A percentile compares a stretch with the other conserved stretches of the same genome.
These are phyloP conservation scores for Fonsecaea monophora DNA, from an alignment of 2,329 filamentous ascomycete species.

Conservation along the genomic window DNA sequence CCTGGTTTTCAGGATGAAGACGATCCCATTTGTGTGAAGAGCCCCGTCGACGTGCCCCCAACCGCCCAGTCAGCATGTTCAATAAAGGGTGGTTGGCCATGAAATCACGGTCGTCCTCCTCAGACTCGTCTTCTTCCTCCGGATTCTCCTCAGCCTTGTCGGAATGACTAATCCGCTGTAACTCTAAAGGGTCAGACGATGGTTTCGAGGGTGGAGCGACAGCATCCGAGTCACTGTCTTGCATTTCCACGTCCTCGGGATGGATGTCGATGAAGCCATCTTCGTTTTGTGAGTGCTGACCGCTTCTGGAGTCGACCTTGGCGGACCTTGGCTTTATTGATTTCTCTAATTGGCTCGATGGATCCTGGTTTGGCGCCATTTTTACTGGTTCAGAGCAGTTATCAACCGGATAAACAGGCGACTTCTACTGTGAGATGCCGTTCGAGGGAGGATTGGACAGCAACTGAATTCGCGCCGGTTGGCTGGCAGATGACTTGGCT, in stretches of 20 bases:
- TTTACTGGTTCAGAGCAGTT: not conserved
- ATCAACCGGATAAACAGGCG: slow-evolving; percentile 17
- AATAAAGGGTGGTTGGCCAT: slow-evolving; percentile 40
- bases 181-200: slow-evolving; percentile 27
- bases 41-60: slow-evolving; percentile 37
- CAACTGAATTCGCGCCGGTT: slow-evolving; percentile 1
- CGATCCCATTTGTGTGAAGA: slow-evolving; percentile 54
- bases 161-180: slow-evolving; percentile 35
- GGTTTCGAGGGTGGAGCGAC: slow-evolving; percentile 16
- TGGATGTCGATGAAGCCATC: slow-evolving; percentile 40
- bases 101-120: slow-evolving; percentile 36
- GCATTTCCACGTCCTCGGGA: slow-evolving; percentile 39
- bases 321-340: slow-evolving; percentile 32
- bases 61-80: slow-evolving; percentile 39
- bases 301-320: slow-evolving; percentile 31
- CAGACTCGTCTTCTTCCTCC: slow-evolving; percentile 37
- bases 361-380: slow-evolving; percentile 19
- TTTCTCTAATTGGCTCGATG: slow-evolving; percentile 16
- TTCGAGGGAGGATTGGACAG: not conserved
- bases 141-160: slow-evolving; percentile 32
- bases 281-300: slow-evolving; percentile 34
- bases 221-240: slow-evolving; percentile 27
- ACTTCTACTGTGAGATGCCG: not conserved
- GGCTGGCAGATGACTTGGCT: slow-evolving; percentile 4
- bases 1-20: slow-evolving; percentile 75